Evolutionary conservation across 2,329 filamentous ascomycete genomes (phyloP).

Genomic region (Cordyceps javanica): DNA sequence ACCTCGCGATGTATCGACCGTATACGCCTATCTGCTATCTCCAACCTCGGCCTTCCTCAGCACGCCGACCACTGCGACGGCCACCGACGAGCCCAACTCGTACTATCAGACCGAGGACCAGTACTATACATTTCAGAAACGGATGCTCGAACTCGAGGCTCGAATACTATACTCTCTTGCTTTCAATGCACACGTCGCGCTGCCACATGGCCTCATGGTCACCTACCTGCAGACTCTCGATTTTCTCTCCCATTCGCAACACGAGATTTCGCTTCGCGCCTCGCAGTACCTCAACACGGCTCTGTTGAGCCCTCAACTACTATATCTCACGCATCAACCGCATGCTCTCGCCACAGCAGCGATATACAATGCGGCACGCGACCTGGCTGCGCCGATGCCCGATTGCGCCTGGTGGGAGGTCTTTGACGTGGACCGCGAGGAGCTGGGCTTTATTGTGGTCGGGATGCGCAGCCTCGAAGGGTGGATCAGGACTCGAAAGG

Average conservation of each 20-base stretch:
- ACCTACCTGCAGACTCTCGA: conserved; percentile 91
- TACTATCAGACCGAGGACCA: conserved; percentile 69
- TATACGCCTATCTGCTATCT: conserved; percentile 75
- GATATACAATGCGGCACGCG: conserved; percentile 81
- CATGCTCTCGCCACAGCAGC: conserved; percentile 78
- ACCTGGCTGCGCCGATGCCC: conserved; percentile 70
- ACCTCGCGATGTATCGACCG: conserved; percentile 74
- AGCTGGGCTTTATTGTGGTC: conserved; percentile 87
- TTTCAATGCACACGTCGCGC: conserved; percentile 77
- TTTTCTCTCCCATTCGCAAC: conserved; percentile 42
- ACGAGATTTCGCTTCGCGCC: conserved; percentile 55
- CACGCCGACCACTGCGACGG: conserved; percentile 26
- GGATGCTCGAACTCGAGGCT: conserved; percentile 68
- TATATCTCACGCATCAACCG: conserved; percentile 91
- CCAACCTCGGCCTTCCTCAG: conserved; percentile 50
- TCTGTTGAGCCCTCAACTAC: conserved; percentile 76
- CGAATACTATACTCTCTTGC: conserved; percentile 68
- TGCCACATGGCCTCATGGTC: conserved; percentile 80
- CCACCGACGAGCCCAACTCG: conserved; percentile 38
- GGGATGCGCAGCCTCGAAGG: conserved; percentile 73
- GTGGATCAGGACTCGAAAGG: conserved; percentile 56
- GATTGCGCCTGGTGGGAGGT: conserved; percentile 95
- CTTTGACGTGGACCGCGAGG: conserved; percentile 91
- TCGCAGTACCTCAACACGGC: conserved; percentile 81
- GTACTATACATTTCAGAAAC: conserved; percentile 59